Base-by-base conservation (phyloP, 2,329 filamentous ascomycete species). In the Aspergillus sp. region DNA sequence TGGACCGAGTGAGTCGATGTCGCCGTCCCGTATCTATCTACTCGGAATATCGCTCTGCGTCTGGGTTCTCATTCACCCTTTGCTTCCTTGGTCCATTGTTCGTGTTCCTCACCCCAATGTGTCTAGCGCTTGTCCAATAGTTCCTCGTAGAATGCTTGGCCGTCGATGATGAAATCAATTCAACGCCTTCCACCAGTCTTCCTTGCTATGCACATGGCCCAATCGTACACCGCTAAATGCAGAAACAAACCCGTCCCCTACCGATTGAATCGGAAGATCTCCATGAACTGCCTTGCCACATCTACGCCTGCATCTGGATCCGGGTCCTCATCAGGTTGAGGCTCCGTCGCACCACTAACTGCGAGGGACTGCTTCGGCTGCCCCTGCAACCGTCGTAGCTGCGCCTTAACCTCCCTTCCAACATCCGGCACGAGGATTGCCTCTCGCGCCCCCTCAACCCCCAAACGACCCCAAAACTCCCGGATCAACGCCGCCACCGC, bases 221-320 rank as follows among this genome's bases (percentile, higher is more conserved):
- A 14, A 11, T 19, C 14, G 6, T 30, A 30, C 8, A 30, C 26
- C 26, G 10, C 3, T 10, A 11, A 30, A 30, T 30, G 26, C 26
- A 9, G 26, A 30, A 9, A 8, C 10, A 30, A 30, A 30, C 26
- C 22, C 26, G 10, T 30, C 26, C 26, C 20, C 38, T 20, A 75
- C 51, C 72, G 66, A 59, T 71, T 74, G 45, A 76, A 74, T 33
- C 71, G 65, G 53, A 75, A 66, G 45, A 75, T 69, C 61, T 76
- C 73, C 71, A 75, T 75, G 55, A 73, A 75, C 58, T 76, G 73
- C 54, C 72, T 72, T 19, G 72, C 72, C 53, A 74, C 57, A 66
- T 76, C 73, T 30, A 65, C 64, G 1, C 71, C 72, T 24, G 66
- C 65, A 51, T 69, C 58, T n/a, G 65, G 60, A 61, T 71, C 65